Conservation (phyloP, 2,329 filamentous ascomycete species). For the Trichoderma atrobrunneum region DNA sequence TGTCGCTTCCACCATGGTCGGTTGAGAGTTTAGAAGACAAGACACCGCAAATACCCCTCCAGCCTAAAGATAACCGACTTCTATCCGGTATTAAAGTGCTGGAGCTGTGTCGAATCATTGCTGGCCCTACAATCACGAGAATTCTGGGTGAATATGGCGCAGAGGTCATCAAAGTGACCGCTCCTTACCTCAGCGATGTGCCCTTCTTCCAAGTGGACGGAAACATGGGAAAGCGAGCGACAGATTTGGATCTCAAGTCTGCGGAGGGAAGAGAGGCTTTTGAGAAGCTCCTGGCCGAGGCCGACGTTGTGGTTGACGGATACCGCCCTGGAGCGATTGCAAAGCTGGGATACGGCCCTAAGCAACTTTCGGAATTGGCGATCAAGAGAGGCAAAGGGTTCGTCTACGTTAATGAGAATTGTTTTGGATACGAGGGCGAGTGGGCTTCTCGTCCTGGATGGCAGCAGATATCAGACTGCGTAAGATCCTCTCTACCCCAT, state of each 20-base stretch:
- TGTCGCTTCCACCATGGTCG: slow-evolving; percentile 44
- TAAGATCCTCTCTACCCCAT: slow-evolving; percentile 24
- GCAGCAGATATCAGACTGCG: slow-evolving; percentile 70
- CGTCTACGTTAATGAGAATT: slow-evolving; percentile 69
- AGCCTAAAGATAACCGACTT: slow-evolving; percentile 29
- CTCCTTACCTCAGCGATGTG: slow-evolving; percentile 64
- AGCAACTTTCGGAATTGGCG: slow-evolving; percentile 52
- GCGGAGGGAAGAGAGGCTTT: slow-evolving; percentile 53
- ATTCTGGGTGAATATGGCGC: slow-evolving; percentile 74
- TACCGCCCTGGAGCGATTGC: slow-evolving; percentile 66
- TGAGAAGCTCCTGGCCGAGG: slow-evolving; percentile 57
- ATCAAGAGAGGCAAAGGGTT: slow-evolving; percentile 58
- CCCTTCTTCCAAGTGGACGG: slow-evolving; percentile 71
- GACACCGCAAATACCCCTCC: slow-evolving; percentile 47
- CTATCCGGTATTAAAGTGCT: slow-evolving; percentile 67
- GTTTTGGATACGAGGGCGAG: slow-evolving; percentile 60
- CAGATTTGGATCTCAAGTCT: slow-evolving; percentile 61
- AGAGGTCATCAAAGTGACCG: slow-evolving; percentile 69
- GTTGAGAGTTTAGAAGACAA: slow-evolving; percentile 49
- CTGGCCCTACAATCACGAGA: slow-evolving; percentile 68
- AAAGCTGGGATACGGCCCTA: slow-evolving; percentile 60
- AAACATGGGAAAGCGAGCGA: slow-evolving; percentile 68
- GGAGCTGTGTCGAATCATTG: slow-evolving; percentile 73
- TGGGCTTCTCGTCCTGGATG: slow-evolving; percentile 65
- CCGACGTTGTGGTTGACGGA: slow-evolving; percentile 65